Evolutionary conservation across 768 basidiomycete genomes (phyloP).

Genomic region (Lactifluus subvellereus): DNA sequence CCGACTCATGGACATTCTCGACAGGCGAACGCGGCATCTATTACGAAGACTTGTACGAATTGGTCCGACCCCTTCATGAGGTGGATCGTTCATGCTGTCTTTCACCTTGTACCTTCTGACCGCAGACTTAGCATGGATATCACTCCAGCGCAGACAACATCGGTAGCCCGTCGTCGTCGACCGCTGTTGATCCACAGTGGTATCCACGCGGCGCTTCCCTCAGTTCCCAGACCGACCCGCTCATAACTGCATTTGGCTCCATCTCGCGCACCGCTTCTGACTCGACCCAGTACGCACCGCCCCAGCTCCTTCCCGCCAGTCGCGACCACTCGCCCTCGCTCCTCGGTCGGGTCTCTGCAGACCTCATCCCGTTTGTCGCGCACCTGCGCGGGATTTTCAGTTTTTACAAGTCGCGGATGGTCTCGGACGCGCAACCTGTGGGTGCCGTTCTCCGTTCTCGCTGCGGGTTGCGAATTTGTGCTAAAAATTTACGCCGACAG

Average conservation of each 20-base stretch:
- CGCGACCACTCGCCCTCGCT: background rate
- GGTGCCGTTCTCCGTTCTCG: background rate
- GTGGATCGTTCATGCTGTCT: slow-evolving; percentile 29
- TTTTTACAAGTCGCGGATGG: background rate
- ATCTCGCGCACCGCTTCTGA: background rate
- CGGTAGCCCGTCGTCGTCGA: background rate
- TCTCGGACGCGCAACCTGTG: background rate
- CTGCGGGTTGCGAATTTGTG: background rate
- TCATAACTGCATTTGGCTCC: background rate
- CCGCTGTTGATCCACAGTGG: background rate
- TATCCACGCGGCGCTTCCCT: background rate
- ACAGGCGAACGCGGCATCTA: slow-evolving; percentile 54
- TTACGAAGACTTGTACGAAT: slow-evolving; percentile 55
- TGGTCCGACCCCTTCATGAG: slow-evolving; percentile 51
- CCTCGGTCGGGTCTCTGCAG: background rate
- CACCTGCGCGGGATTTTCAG: background rate
- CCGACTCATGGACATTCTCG: background rate
- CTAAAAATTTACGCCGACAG: background rate
- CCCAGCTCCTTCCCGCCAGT: background rate
- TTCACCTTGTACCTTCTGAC: background rate
- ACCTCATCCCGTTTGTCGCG: slow-evolving; percentile 6
- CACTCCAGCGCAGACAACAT: background rate
- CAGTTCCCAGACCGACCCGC: background rate
- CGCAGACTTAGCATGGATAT: background rate
- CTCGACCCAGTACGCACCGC: background rate